Evolutionary conservation across 805 yeast species (phyloP), one percentile per base, ranked within the genome.

Genomic region (Pichia membranifaciens): DNA sequence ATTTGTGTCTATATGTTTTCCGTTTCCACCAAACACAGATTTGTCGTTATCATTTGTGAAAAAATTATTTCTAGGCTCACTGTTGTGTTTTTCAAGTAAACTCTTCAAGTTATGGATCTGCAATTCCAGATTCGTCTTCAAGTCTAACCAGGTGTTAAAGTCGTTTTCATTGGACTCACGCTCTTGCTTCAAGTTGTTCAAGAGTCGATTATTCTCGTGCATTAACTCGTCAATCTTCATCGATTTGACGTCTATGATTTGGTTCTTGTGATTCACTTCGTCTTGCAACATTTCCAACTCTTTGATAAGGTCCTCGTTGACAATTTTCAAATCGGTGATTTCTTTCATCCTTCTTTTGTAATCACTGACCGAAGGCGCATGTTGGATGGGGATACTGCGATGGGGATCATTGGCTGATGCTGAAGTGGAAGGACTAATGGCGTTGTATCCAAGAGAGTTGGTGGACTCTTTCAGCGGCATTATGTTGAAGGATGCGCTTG

Each of bases 201-300:
- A 43, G 13, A 51, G 16, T 45, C 50, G 15, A 54, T 51, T 28
- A 49, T 54, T 55, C 53, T 62, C 65, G 35, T 56, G 57, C 15
- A 56, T 43, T 21, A 67, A 50, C 33, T 57, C 65, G 44, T 59
- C 58, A 9, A 67, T 56, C 43, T 58, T 51, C 13, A 47, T 52
- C 3, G 58, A 51, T 36, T 59, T 59, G 10, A 43, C 20, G 18
- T 59, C 53, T 9, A 64, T 29, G 22, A 59, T 60, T 39, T 54
- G 54, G 39, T 65, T 68, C 43, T 62, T 66, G 10, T 45, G 18
- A 22, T 51, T 43, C 5, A 72, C 40, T 32, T 68, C 73, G 33
- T 52, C 40, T 43, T 68, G 71, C 12, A 67, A 51, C 41, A 61
- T 56, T 47, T 69, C 73, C 45, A 61, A 59, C 37, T 69, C 72